phyloP scores from a whole-genome alignment of 768 basidiomycete genomes.

The Amanita rimosa region DNA sequence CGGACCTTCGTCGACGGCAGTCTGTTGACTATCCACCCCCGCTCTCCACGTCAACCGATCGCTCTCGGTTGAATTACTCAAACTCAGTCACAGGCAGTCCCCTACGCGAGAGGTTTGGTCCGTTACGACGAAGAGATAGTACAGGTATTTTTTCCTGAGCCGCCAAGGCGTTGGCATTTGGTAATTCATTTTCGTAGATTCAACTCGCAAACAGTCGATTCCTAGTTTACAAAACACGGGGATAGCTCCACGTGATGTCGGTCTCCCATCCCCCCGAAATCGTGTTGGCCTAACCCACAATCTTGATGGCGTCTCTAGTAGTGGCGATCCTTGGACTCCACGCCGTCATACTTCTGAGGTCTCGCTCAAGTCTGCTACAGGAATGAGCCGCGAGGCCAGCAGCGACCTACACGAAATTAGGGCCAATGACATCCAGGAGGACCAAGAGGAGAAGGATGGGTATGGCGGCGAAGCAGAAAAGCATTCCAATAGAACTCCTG shows the following conservation, averaged over 20 bases:
- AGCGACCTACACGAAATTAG: conserved; percentile 30
- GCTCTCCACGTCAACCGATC: conserved; percentile 41
- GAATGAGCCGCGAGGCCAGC: conserved; percentile 23
- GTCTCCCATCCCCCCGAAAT: conserved; percentile 55
- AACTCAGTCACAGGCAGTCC: conserved; percentile 41
- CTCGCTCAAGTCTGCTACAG: conserved; percentile 29
- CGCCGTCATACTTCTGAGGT: conserved; percentile 54
- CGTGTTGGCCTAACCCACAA: conserved; percentile 46
- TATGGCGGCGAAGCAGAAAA: conserved; percentile 1
- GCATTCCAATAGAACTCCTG: neutral
- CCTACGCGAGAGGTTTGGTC: conserved; percentile 56
- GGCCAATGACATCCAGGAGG: conserved; percentile 45
- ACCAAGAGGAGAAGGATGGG: conserved; percentile 30
- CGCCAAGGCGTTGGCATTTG: conserved; percentile 5
- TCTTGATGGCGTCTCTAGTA: conserved; percentile 64
- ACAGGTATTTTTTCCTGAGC: conserved; percentile 33
- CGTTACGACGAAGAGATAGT: conserved; percentile 57
- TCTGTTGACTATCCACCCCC: conserved; percentile 63
- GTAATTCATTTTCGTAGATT: conserved; percentile 32
- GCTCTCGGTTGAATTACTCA: conserved; percentile 45
- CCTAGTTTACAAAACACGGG: conserved; percentile 47
- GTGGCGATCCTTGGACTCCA: conserved; percentile 59
- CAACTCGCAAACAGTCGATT: conserved; percentile 60
- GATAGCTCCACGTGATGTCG: conserved; percentile 46
- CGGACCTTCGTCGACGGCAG: conserved; percentile 79